Conservation (phyloP, 2,329 filamentous ascomycete genomes). For the Aspergillus hiratsukae region DNA sequence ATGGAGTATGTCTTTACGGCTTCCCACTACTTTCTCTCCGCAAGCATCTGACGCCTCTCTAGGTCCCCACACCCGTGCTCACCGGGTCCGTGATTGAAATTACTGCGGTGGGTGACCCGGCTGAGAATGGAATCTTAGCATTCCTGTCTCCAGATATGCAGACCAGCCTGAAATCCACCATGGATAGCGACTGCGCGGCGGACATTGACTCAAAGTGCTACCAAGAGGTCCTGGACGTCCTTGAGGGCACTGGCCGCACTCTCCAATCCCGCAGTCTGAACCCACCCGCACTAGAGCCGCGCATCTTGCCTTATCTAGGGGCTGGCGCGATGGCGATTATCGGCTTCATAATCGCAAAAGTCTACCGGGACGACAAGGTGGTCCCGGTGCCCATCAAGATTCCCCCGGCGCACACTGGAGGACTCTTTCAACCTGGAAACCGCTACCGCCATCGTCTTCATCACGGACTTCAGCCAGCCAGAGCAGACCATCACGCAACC, state of each 20-base stretch:
- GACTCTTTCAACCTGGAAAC: constrained; percentile 2
- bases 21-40: not conserved
- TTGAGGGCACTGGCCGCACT: not conserved
- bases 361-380: not conserved
- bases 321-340: not conserved
- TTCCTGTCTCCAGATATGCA: constrained; percentile 2
- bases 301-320: not conserved
- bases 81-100: not conserved
- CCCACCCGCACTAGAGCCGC: not conserved
- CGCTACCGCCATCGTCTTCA: constrained; percentile 1
- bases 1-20: not conserved
- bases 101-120: not conserved
- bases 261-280: not conserved
- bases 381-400: not conserved
- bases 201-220: not conserved
- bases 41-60: not conserved
- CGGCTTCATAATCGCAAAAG: not conserved
- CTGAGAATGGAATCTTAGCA: not conserved
- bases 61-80: constrained; percentile 3
- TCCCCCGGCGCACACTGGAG: not conserved
- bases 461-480: not conserved
- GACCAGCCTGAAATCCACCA: not conserved
- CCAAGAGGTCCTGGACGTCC: constrained; percentile 1
- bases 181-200: constrained; percentile 1
- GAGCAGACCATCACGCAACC: constrained; percentile 1